Conservation (phyloP, 129 eudicot genomes). For the Apium graveolens region DNA sequence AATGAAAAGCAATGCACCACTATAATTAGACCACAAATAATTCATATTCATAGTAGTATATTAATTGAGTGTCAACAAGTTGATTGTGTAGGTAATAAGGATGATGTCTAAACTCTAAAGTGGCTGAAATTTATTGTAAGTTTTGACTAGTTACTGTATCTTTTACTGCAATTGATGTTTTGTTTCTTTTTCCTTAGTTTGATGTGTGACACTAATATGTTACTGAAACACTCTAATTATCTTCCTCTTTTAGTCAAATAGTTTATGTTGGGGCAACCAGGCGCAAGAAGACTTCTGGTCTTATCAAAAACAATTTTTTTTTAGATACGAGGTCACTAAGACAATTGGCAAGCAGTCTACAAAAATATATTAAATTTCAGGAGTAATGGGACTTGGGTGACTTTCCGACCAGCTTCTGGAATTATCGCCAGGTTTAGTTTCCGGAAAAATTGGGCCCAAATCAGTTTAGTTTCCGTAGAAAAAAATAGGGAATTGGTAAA, state of each 20-base stretch:
- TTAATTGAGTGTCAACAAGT: background rate
- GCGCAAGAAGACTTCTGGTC: background rate
- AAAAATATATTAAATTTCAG: background rate
- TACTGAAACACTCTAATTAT: background rate
- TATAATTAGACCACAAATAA: background rate
- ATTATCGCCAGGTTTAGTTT: background rate
- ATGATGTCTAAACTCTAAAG: background rate
- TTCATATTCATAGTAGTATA: background rate
- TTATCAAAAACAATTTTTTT: background rate
- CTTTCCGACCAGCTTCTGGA: background rate
- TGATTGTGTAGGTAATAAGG: background rate
- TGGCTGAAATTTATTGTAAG: background rate
- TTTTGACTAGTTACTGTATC: background rate
- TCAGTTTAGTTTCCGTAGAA: background rate
- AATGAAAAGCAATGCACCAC: background rate
- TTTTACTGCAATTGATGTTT: background rate
- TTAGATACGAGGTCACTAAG: background rate
- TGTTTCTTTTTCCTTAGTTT: background rate
- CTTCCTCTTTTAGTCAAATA: background rate
- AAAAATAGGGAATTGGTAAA: background rate
- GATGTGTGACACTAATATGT: background rate
- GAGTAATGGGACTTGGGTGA: background rate
- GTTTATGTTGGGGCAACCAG: background rate
- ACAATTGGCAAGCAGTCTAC: background rate
- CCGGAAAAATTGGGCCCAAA: background rate